Conservation (phyloP, 345 rosid species). For the Syzygium grande region DNA sequence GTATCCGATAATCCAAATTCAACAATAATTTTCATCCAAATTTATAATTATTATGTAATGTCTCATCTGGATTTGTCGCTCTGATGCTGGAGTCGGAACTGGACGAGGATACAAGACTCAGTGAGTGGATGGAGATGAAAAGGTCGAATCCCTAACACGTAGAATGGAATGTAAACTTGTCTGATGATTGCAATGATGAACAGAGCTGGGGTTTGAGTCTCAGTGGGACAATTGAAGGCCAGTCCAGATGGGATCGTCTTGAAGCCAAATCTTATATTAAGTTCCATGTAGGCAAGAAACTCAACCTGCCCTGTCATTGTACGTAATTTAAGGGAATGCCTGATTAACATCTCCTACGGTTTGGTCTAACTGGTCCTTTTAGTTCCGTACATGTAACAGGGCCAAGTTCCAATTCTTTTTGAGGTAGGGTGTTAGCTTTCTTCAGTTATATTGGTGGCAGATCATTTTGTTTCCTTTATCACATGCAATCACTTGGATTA, state of each 20-base stretch:
- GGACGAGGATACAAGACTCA: conserved; percentile 47
- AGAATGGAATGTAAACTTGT: conserved; percentile 55
- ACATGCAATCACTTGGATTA: background rate
- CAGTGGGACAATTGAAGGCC: conserved; percentile 42
- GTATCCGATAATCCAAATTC: background rate
- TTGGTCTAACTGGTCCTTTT: conserved; percentile 74
- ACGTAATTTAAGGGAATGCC: conserved; percentile 34
- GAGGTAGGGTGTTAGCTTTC: background rate
- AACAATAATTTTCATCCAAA: background rate
- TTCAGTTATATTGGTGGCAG: background rate
- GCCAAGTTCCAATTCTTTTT: background rate
- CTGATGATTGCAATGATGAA: conserved; percentile 58
- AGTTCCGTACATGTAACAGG: background rate
- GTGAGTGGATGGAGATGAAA: conserved; percentile 75
- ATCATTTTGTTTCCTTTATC: background rate
- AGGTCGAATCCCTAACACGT: conserved; percentile 27
- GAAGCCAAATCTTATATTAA: conserved; percentile 63
- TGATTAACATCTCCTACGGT: conserved; percentile 47
- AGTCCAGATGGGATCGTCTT: conserved; percentile 26
- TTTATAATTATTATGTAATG: background rate
- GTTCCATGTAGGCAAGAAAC: conserved; percentile 30
- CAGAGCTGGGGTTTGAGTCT: conserved; percentile 70
- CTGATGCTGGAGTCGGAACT: conserved; percentile 57
- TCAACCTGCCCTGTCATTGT: conserved; percentile 63
- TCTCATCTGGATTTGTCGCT: conserved; percentile 33